phyloP scores from a whole-genome alignment of 768 basidiomycete genomes.

The Candolleomyces aberdarensis region DNA sequence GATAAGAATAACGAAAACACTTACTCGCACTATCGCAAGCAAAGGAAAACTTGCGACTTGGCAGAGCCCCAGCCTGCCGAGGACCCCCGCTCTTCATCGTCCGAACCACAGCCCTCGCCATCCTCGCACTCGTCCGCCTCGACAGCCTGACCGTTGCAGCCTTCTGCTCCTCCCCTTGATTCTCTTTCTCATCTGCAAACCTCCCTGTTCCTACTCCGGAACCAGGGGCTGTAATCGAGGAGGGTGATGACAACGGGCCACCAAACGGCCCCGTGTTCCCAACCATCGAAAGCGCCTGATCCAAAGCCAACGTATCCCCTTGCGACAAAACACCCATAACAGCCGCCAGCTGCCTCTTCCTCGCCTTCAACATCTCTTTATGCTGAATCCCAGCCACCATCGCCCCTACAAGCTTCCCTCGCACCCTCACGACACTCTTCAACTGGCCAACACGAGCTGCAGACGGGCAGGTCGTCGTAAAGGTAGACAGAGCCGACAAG shows the following conservation, averaged over 20 bases:
- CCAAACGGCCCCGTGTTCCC: conserved; percentile 14
- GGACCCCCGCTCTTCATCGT: conserved; percentile 32
- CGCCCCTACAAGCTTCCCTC: conserved; percentile 52
- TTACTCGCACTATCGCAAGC: conserved; percentile 66
- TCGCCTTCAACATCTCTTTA: conserved; percentile 67
- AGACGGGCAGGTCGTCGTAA: not conserved
- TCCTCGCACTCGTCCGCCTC: conserved; percentile 48
- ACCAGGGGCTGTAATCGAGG: too few species aligned
- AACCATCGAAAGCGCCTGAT: conserved; percentile 65
- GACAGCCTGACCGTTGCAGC: conserved; percentile 39
- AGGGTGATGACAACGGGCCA: not conserved
- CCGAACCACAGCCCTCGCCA: conserved; percentile 43
- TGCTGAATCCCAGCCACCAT: conserved; percentile 70
- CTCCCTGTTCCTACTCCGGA: conserved; percentile 8
- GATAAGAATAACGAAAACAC: conserved; percentile 34
- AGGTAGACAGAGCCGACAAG: not conserved
- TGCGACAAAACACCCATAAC: conserved; percentile 66
- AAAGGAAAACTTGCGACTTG: conserved; percentile 57
- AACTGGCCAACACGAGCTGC: conserved; percentile 14
- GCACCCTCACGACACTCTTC: conserved; percentile 17
- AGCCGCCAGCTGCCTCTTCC: conserved; percentile 68
- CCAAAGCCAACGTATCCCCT: conserved; percentile 59
- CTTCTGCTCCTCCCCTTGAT: conserved; percentile 5
- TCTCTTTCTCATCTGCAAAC: conserved; percentile 11
- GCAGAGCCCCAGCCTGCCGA: conserved; percentile 46